A percentile compares a stretch with the other conserved stretches of the same genome.
These are phyloP conservation scores for Zangia roseola DNA, from an alignment of 768 basidiomycete genomes.

Conservation along the genomic window DNA sequence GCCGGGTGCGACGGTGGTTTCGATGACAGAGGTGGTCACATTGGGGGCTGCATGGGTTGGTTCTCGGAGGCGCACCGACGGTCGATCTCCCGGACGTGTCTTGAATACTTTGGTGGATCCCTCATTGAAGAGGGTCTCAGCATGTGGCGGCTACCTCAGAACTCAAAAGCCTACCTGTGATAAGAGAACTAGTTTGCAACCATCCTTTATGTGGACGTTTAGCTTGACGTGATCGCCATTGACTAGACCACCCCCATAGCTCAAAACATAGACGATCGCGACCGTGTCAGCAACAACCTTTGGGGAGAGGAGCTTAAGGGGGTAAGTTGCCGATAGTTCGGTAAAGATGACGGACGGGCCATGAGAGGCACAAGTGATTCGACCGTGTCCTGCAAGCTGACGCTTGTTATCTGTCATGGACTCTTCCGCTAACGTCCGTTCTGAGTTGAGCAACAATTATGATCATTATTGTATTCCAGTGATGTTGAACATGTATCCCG, in stretches of 20 bases:
- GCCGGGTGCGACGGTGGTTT: constrained; percentile 49
- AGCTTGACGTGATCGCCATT: constrained; percentile 76
- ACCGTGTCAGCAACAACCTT: constrained; percentile 47
- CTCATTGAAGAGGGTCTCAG: constrained; percentile 36
- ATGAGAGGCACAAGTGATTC: constrained; percentile 52
- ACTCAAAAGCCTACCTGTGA: constrained; percentile 67
- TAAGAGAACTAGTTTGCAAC: constrained; percentile 65
- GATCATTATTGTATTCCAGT: constrained; percentile 21
- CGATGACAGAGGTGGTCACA: constrained; percentile 62
- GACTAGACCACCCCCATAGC: constrained; percentile 91
- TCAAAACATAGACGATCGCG: constrained; percentile 74
- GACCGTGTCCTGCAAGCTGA: constrained; percentile 48
- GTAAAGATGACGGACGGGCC: constrained; percentile 63
- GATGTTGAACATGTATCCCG: constrained; percentile 34
- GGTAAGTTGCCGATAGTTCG: constrained; percentile 77
- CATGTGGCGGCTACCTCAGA: not conserved
- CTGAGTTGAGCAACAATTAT: constrained; percentile 9
- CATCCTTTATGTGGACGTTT: constrained; percentile 54
- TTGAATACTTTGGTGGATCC: constrained; percentile 97
- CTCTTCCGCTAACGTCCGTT: not conserved
- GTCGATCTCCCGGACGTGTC: constrained; percentile 58
- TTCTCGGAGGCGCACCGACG: constrained; percentile 40
- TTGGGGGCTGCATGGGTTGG: constrained; percentile 5
- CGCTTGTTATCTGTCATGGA: constrained; percentile 1
- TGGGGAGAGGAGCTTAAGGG: constrained; percentile 85